Base-by-base conservation (phyloP, 2,329 filamentous ascomycete species). In the Fusarium metavorans region DNA sequence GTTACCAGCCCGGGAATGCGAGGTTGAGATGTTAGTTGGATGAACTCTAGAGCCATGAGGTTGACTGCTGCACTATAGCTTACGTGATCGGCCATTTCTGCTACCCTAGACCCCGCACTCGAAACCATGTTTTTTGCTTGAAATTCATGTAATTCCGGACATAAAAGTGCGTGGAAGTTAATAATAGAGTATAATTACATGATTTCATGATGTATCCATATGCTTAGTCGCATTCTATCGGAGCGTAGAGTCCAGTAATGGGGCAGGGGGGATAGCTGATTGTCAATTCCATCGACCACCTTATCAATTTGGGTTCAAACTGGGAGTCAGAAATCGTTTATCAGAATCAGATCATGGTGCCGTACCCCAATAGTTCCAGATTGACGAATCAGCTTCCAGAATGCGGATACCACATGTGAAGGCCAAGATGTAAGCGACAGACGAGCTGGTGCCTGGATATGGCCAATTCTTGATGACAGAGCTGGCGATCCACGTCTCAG, bases 201-300 rank as follows among this genome's bases (percentile, higher is more conserved):
- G 10, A n/a, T 4, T 11, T n/a, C 13, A 18, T n/a, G 5, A 27
- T 7, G 4, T 6, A 0, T 11, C 18, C 2, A 9, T 13, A 6
- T 3, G 9, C 23, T 6, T 8, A 18, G 8, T 30, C 6, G 10
- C 18, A 13, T 50, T 9, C 5, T n/a, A 10, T 48, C 4, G 5
- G 10, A 1, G 45, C 3, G 23, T 48, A 16, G 23, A 48, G 23
- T 18, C 8, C 23, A 6, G 25, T 48, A 6, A 48, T 11, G 14
- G 43, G 20, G 13, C 41, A 43, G 4, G 14, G 3, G 14, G 11
- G 20, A 13, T 25, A 20, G 14, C 2, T 14, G n/a, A 11, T n/a
- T 20, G 20, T 20, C 20, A 20, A 20, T 20, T 20, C 20, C 20
- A 20, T 20, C 20, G 20, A 20, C 27, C 1, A 11, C 18, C 8